Base-by-base conservation (phyloP, 139 green algal genomes). In the Raphidocelis subcapitata region DNA sequence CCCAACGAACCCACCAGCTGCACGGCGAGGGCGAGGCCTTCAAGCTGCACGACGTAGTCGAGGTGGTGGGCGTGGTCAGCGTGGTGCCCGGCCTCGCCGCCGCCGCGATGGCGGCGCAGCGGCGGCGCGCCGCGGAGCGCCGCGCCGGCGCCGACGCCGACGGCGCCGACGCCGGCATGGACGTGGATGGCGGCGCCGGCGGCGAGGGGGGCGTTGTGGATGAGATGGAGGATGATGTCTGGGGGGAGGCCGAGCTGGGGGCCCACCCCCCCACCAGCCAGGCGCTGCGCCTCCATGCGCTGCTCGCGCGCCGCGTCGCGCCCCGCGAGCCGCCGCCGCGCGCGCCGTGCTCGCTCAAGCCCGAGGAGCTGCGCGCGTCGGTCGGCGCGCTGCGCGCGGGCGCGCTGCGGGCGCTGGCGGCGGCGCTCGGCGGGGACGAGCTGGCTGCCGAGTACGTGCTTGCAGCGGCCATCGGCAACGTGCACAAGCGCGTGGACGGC, bases 401-500 rank as follows among this genome's bases (percentile, higher is more conserved):
- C 31, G 26, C 65, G 12, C 20, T 90, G 56, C 20, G 67, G 29
- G 54, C 87, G 63, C 79, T 92, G 47, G 54, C 62, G n/a, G 63
- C 26, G 5, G 76, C 83, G 23, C 78, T 95, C 3, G 88, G 83
- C 20, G 88, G 88, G 8, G 90, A 95, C 73, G 49, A 56, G 32
- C 77, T 95, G 51, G 86, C 86, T 24, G 90, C 90, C 5, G 89
- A 94, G 82, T 95, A 92, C 69, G 46, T 92, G 44, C 76, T 95
- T 31, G 62, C 94, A 65, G 74, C 85, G 52, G 64, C 87, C 20
- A 55, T 94, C 20, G 73, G 65, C 21, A 80, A 74, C 21, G 79
- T 80, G 35, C 41, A 35, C 59, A 65, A 37, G 28, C 54, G 54
- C 54, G 54, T 29, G 24, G 54, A 61, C 24, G 54, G 54, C 47